Evolutionary conservation across 2,329 filamentous ascomycete genomes (phyloP).

Genomic region (Westerdykella aurantiaca): DNA sequence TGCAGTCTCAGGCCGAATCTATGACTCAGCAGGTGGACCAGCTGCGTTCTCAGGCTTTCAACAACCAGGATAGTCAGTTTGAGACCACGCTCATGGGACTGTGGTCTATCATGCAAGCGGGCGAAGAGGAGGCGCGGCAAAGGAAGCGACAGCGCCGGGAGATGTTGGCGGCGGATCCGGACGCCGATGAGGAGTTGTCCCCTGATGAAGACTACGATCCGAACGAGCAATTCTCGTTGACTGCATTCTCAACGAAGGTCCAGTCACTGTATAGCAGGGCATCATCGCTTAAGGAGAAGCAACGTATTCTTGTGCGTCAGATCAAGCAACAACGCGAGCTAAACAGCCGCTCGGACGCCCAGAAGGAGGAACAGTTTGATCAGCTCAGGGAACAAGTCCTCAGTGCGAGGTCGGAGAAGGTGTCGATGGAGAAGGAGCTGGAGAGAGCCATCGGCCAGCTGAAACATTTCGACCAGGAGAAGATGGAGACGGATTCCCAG

Average conservation of each 20-base stretch:
- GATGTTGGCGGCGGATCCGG: constrained; percentile 46
- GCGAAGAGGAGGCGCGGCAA: constrained; percentile 39
- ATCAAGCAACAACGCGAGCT: constrained; percentile 93
- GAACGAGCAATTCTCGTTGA: constrained; percentile 62
- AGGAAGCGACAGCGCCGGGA: constrained; percentile 31
- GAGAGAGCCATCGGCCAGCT: constrained; percentile 32
- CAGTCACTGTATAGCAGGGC: constrained; percentile 72
- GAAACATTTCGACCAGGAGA: constrained; percentile 24
- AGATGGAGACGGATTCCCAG: constrained; percentile 14
- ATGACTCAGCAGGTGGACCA: constrained; percentile 26
- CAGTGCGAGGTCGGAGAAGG: constrained; percentile 31
- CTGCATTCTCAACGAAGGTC: constrained; percentile 71
- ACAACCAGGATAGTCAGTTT: constrained; percentile 35
- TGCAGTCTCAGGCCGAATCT: constrained; percentile 15
- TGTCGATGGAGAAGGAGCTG: constrained; percentile 31
- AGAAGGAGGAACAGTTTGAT: constrained; percentile 37
- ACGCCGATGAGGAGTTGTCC: constrained; percentile 56
- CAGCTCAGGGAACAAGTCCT: constrained; percentile 40
- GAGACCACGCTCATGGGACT: constrained; percentile 48
- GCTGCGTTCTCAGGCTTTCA: constrained; percentile 14
- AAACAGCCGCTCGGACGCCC: constrained; percentile 73
- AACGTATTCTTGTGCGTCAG: constrained; percentile 80
- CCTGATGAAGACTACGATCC: constrained; percentile 56
- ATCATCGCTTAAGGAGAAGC: constrained; percentile 77
- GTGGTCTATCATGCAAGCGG: constrained; percentile 48